Percentiles rank a stretch among this genome's conserved stretches.
These are phyloP conservation scores for Triglochin maritima DNA, from an alignment of 106 monocot genomes.

Conservation along the genomic window DNA sequence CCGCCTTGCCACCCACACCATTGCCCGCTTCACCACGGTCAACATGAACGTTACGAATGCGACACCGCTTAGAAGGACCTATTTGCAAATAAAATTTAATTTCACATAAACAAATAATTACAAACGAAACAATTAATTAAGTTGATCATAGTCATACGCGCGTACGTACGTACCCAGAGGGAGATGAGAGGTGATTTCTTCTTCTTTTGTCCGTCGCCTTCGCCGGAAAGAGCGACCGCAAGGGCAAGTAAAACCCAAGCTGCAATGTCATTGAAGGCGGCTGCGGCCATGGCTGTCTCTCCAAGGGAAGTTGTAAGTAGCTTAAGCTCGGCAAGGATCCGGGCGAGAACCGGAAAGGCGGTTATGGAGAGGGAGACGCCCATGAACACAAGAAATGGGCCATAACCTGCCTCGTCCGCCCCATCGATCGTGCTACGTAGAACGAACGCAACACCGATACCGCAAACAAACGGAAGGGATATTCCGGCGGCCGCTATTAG, in stretches of 20 bases:
- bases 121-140: background rate
- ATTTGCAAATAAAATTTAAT: background rate
- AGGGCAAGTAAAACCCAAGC: conserved; percentile 85
- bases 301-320: conserved; percentile 56
- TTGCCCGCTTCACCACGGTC: conserved; percentile 28
- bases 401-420: conserved; percentile 34
- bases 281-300: conserved; percentile 69
- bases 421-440: conserved; percentile 37
- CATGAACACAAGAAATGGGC: conserved; percentile 79
- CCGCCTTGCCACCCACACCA: conserved; percentile 41
- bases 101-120: background rate
- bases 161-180: conserved; percentile 16
- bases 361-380: conserved; percentile 87
- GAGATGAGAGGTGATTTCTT: conserved; percentile 43
- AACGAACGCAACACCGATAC: conserved; percentile 45
- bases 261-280: conserved; percentile 66
- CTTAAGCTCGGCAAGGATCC: conserved; percentile 89
- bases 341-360: conserved; percentile 81
- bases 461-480: conserved; percentile 54
- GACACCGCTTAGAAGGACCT: conserved; percentile 11
- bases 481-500: conserved; percentile 67
- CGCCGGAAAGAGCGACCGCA: conserved; percentile 61
- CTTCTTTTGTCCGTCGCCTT: conserved; percentile 5
- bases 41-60: conserved; percentile 39
- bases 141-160: background rate